A percentile compares a stretch with the other conserved stretches of the same genome.
Evolutionary conservation across 1,284 basidiomycete species (phyloP).

Genomic region (Ceratobasidium theobromae): DNA sequence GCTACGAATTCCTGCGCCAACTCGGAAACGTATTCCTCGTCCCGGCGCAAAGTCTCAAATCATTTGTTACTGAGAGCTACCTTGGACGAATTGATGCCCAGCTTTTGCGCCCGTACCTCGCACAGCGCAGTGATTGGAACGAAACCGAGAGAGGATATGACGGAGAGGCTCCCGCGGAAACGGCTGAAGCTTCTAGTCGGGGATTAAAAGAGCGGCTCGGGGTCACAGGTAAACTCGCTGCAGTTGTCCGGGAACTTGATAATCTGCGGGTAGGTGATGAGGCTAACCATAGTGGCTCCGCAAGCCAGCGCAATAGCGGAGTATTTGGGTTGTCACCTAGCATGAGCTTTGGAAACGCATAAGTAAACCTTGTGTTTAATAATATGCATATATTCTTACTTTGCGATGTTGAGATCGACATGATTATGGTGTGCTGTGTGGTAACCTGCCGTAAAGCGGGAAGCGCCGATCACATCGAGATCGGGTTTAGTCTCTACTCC

Average conservation of each 20-base stretch:
- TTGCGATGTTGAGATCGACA: too few species aligned
- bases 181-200: constrained; percentile 46
- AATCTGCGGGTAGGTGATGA: constrained; percentile 59
- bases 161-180: constrained; percentile 4
- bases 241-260: constrained; percentile 50
- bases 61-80: constrained; percentile 90
- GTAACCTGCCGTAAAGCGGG: too few species aligned
- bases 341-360: not conserved
- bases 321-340: not conserved
- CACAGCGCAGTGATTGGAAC: constrained; percentile 86
- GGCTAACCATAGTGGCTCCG: constrained; percentile 34
- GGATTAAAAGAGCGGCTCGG: constrained; percentile 69
- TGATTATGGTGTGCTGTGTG: too few species aligned
- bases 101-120: constrained; percentile 88
- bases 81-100: constrained; percentile 87
- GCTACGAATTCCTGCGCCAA: constrained; percentile 98
- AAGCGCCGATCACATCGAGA: too few species aligned
- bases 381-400: too few species aligned
- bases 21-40: constrained; percentile 97
- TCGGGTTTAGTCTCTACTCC: too few species aligned
- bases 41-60: constrained; percentile 86
- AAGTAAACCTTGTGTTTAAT: not conserved
- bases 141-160: constrained; percentile 49
- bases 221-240: constrained; percentile 17
- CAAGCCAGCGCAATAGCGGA: constrained; percentile 23